Evolutionary conservation across 805 yeast species (phyloP), one percentile per base, ranked within the genome.

Genomic region (Brettanomyces bruxellensis): DNA sequence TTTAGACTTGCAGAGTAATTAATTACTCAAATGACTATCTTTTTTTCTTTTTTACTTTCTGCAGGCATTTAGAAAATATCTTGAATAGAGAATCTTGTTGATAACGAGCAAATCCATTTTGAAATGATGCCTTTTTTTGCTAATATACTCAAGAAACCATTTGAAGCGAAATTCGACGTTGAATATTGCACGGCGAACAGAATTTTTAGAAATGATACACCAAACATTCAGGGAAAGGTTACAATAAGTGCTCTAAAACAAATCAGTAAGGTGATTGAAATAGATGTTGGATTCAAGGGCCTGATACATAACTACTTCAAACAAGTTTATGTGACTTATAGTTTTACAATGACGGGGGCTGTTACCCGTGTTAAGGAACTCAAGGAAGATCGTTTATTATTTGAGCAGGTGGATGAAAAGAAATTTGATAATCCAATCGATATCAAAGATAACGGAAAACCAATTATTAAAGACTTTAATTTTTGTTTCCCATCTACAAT

Each of bases 221-320:
- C 41, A n/a, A 43, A 37, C n/a, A 41, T 43, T 5, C 36, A 9
- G 14, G 46, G 46, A 13, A 38, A 13, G 7, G 41, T 43, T 11
- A 28, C 25, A 8, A 34, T 43, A n/a, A 37, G 6, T 2, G 41
- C 22, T 4, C 22, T 24, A 12, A 43, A 43, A 24, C 41, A 34
- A 12, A 11, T 38, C 13, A 24, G 18, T 4, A 38, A 38, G 34
- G 28, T 43, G 6, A 11, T 30, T 13, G n/a, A 28, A 36, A 24
- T 43, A 8, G 41, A 43, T 13, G 25, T 43, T 28, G 46, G 46
- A 11, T 43, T 43, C 41, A 25, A 30, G 25, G 46, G 46, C 7
- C 6, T 8, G 14, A 28, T 43, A n/a, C 14, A 23, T 14, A 43
- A 37, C 25, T 18, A 13, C n/a, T 43, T 25, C 24, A 18, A 41